These are phyloP conservation scores for Nannizzia gypsea DNA, from an alignment of 2,329 filamentous ascomycete species.

Conservation along the genomic window DNA sequence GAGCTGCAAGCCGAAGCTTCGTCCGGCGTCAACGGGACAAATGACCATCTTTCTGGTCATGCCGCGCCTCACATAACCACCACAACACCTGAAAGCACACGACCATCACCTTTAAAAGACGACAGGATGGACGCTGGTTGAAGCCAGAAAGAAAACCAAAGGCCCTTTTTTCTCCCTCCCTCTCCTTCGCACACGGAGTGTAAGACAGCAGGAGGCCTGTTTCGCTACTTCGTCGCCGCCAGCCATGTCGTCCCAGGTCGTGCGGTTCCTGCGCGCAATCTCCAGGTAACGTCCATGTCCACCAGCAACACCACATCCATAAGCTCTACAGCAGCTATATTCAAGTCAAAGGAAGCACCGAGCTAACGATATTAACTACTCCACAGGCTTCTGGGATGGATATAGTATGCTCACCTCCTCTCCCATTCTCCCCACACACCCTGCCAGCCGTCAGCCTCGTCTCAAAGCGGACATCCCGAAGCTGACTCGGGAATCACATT, in stretches of 20 bases:
- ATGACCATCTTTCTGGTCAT: no score
- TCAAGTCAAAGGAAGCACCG: no score
- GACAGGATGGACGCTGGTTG: neutral
- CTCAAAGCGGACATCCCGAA: neutral
- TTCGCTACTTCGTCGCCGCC: no score
- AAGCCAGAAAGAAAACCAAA: neutral
- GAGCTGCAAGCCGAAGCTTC: no score
- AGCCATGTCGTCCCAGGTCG: conserved; percentile 23
- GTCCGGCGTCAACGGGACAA: no score
- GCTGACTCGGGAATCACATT: neutral
- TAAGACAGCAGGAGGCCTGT: neutral
- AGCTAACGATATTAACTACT: conserved; percentile 17
- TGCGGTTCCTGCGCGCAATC: conserved; percentile 29
- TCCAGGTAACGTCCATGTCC: conserved; percentile 28
- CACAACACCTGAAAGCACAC: neutral
- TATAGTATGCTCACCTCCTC: conserved; percentile 42
- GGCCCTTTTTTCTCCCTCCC: neutral
- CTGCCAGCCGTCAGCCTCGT: neutral
- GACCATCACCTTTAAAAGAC: neutral
- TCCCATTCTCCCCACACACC: neutral
- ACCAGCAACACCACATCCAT: neutral
- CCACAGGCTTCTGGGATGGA: conserved; percentile 57
- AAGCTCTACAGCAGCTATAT: neutral
- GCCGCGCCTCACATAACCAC: no score
- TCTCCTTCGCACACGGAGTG: neutral